phyloP scores from a whole-genome alignment of 2,329 filamentous ascomycete genomes.

The Lasiodiplodia sp. region DNA sequence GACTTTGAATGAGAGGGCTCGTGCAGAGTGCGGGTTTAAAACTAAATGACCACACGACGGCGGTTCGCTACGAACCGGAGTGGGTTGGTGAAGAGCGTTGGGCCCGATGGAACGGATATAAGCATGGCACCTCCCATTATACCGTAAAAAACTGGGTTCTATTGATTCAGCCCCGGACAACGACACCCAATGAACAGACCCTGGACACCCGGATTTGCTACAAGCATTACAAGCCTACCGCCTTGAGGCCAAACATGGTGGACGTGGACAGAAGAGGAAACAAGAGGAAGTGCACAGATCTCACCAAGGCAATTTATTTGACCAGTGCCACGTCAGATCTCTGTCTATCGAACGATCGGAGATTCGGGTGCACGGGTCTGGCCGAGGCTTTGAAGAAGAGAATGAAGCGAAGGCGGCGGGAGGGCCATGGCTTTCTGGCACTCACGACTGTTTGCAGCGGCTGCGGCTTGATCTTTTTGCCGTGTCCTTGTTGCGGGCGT shows the following conservation, averaged over 20 bases:
- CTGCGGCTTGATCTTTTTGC: background rate
- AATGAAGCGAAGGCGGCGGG: background rate
- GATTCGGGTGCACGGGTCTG: slow-evolving; percentile 22
- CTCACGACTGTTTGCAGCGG: background rate
- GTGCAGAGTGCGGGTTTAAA: slow-evolving; percentile 14
- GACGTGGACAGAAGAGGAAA: background rate
- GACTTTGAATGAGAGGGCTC: background rate
- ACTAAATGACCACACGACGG: slow-evolving; percentile 2
- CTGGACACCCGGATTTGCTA: background rate
- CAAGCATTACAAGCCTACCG: background rate
- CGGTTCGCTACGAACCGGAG: slow-evolving; percentile 11
- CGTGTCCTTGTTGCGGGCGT: background rate
- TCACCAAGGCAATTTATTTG: slow-evolving; percentile 6
- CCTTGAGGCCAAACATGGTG: background rate
- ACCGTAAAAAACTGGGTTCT: slow-evolving; percentile 1
- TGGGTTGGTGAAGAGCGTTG: background rate
- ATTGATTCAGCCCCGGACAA: slow-evolving; percentile 2
- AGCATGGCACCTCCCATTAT: slow-evolving; percentile 2
- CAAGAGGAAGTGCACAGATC: background rate
- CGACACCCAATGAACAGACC: slow-evolving; percentile 14
- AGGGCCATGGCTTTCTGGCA: background rate
- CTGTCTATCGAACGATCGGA: slow-evolving; percentile 23
- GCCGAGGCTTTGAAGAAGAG: background rate
- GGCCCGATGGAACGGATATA: background rate
- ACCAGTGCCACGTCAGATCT: slow-evolving; percentile 27